Evolutionary conservation across 2,329 filamentous ascomycete species (phyloP).

Genomic region (Xylariaceae sp.): DNA sequence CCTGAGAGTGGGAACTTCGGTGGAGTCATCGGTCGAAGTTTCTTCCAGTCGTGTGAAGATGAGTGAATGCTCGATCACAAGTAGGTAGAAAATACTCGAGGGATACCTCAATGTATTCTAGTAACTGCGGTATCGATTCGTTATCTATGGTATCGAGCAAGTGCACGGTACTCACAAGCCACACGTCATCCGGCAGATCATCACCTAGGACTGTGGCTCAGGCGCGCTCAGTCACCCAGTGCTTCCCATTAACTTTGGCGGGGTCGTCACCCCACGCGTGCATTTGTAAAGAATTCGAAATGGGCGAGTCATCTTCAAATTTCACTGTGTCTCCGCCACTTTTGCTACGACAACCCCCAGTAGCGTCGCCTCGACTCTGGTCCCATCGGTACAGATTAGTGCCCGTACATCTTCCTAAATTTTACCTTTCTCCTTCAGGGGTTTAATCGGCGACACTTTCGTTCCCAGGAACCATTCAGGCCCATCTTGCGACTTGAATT

Average conservation of each 20-base stretch:
- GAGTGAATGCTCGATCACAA: background rate
- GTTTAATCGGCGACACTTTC: background rate
- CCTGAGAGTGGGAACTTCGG: constrained; percentile 8
- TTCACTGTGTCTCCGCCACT: constrained; percentile 22
- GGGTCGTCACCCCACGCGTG: constrained; percentile 22
- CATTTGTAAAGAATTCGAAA: constrained; percentile 23
- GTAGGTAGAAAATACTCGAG: background rate
- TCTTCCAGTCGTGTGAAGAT: constrained; percentile 6
- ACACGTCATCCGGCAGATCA: background rate
- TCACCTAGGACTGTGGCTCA: constrained; percentile 9
- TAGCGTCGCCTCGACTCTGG: constrained; percentile 11
- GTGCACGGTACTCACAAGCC: background rate
- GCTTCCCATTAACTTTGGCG: constrained; percentile 15
- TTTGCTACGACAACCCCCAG: constrained; percentile 10
- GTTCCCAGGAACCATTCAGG: background rate
- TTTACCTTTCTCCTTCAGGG: background rate
- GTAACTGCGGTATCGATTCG: too few relatives aligned
- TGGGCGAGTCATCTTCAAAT: constrained; percentile 15
- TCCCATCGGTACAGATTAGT: constrained; percentile 6
- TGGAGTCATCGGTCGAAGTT: constrained; percentile 15
- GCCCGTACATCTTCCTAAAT: background rate
- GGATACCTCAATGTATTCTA: background rate
- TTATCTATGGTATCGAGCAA: too few relatives aligned
- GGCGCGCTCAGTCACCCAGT: background rate
- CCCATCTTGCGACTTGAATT: constrained; percentile 7